These are phyloP conservation scores for Choricystis sp. DNA, from an alignment of 139 green algal genomes.

Conservation along the genomic window DNA sequence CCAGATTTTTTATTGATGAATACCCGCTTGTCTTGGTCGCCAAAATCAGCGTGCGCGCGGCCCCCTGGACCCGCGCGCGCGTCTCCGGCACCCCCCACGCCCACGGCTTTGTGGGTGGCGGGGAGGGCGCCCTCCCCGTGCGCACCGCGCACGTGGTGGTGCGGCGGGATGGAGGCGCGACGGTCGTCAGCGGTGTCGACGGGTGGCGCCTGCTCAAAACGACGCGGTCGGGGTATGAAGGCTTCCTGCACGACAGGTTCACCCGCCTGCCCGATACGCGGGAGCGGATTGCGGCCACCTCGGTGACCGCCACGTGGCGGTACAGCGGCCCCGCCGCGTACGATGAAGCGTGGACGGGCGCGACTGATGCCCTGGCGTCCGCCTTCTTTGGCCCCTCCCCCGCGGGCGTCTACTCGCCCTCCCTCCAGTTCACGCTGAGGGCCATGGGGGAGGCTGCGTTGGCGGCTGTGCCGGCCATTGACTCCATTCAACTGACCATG, in stretches of 20 bases:
- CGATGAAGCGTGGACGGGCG: constrained; percentile 21
- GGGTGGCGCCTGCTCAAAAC: constrained; percentile 67
- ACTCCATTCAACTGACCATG: constrained; percentile 77
- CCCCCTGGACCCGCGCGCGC: constrained; percentile 56
- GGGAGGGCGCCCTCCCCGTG: constrained; percentile 8
- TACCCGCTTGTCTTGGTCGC: constrained; percentile 65
- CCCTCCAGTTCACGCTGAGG: constrained; percentile 83
- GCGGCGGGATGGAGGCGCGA: constrained; percentile 31
- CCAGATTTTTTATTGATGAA: constrained; percentile 61
- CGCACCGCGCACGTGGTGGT: constrained; percentile 42
- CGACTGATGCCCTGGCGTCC: constrained; percentile 20
- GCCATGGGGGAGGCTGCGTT: constrained; percentile 59
- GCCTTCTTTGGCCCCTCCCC: constrained; percentile 70
- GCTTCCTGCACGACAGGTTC: constrained; percentile 72
- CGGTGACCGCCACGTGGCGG: constrained; percentile 60
- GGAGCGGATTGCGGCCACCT: constrained; percentile 82
- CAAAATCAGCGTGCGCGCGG: constrained; percentile 71
- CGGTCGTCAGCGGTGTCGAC: constrained; percentile 42
- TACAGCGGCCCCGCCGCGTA: constrained; percentile 15
- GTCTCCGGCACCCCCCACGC: constrained; percentile 3
- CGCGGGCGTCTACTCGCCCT: constrained; percentile 69
- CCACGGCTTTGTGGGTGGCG: constrained; percentile 21
- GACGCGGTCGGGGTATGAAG: constrained; percentile 85
- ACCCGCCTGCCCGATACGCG: constrained; percentile 66
- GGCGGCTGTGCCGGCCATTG: constrained; percentile 32